Evolutionary conservation across 106 monocot genomes (phyloP), one percentile per base, ranked within the genome.

Genomic region (Dendrobium chrysotoxum): DNA sequence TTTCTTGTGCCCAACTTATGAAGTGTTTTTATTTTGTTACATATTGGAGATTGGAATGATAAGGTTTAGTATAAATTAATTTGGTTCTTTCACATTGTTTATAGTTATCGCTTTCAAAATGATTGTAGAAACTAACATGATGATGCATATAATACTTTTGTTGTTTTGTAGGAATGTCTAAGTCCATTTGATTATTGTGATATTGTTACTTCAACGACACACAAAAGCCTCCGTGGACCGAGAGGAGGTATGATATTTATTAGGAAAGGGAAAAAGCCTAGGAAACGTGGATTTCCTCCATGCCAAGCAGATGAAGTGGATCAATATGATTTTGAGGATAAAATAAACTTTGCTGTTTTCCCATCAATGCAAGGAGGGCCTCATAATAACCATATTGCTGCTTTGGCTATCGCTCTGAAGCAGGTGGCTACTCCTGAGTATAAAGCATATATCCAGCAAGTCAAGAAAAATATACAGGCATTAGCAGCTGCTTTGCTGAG

Each of bases 341-440:
- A 87, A 64, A 92, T 98, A 77, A 98, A 98, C 73, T 94, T 94
- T 81, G 85, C 90, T 30, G 94, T 98, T 82, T 98, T 98, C 68
- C 97, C 97, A 54, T 88, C 97, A 64, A 61, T 95, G 79, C 97
- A 98, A 91, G 97, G 97, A 50, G 97, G 94, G 7, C 92, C 97
- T 67, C 97, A 98, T 82, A 95, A 95, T 88, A 98, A 91, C 55
- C 97, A 98, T 82, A 92, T 95, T 85, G 92, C 94, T 40, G 97
- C 97, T 20, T 80, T 98, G 77, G 97, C 97, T 17, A 87, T 95
- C 82, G 85, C 94, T 57, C 70, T 98, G 23, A 92, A 94, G 71
- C 97, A 98, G 83, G 97, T 95, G 16, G 92, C 91, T n/a, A 88
- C 92, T 18, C 85, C 85, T 67, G 97, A 98, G 84, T 98, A 95